phyloP scores from a whole-genome alignment of 768 basidiomycete genomes.

The Lenzites betulinus region DNA sequence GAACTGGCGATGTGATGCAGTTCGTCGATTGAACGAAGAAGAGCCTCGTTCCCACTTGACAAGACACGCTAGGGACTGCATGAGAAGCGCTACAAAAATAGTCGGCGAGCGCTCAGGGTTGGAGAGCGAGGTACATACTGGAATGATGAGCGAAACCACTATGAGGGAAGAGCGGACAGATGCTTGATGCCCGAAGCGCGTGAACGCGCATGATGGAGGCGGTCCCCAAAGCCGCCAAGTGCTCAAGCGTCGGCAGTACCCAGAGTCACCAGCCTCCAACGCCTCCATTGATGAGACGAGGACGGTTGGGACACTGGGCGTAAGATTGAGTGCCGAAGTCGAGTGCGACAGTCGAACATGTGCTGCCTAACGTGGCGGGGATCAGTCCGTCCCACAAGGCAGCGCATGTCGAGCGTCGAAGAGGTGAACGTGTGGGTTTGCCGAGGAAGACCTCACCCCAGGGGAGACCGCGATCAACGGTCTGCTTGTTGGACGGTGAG shows the following conservation, averaged over 20 bases:
- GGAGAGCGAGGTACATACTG: no score
- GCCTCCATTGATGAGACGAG: background rate
- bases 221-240: background rate
- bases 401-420: background rate
- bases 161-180: no score
- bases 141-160: no score
- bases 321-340: no score
- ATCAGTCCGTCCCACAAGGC: background rate
- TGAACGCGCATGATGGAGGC: background rate
- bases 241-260: background rate
- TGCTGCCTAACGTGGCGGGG: background rate
- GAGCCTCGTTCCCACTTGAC: background rate
- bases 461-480: background rate
- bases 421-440: background rate
- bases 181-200: background rate
- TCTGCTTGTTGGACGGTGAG: background rate
- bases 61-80: no score
- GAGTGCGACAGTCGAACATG: background rate
- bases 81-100: no score
- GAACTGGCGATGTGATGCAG: background rate
- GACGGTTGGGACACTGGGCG: background rate
- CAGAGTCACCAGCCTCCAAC: background rate
- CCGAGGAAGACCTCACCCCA: no score
- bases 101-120: no score
- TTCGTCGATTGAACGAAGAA: background rate